Conservation (phyloP, 495 filamentous ascomycete species). For the Neurospora sp. region DNA sequence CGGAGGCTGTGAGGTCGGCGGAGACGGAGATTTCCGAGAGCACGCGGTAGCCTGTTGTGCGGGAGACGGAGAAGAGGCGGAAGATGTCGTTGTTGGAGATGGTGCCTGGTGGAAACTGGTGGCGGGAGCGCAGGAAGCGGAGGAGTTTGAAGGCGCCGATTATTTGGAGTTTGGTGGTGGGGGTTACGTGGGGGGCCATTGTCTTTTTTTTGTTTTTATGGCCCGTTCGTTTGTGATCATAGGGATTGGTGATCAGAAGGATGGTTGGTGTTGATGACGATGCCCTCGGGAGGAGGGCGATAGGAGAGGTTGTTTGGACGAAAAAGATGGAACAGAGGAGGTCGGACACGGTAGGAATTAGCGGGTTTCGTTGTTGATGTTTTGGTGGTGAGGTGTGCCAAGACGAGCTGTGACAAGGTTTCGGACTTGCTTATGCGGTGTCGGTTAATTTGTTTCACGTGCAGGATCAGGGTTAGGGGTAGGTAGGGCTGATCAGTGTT, state of each 20-base stretch:
- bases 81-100: not conserved
- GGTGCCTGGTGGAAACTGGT: not conserved
- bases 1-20: not conserved
- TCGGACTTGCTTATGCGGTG: not conserved
- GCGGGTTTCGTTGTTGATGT: not conserved
- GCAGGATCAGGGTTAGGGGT: not conserved
- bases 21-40: not conserved
- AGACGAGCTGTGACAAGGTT: not conserved
- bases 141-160: not conserved
- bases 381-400: not conserved
- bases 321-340: not conserved
- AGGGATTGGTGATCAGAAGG: not conserved
- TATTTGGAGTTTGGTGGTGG: not conserved
- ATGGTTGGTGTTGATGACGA: not conserved
- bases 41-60: not conserved
- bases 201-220: not conserved
- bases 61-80: not conserved
- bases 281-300: not conserved
- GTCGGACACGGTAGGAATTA: not conserved
- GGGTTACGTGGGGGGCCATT: not conserved
- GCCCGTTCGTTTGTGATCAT: not conserved
- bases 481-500: not conserved
- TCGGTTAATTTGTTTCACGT: not conserved
- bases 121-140: not conserved
- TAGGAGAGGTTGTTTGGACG: not conserved